Evolutionary conservation across 306 rosid genomes (phyloP).

Genomic region (Spatholobus suberectus): DNA sequence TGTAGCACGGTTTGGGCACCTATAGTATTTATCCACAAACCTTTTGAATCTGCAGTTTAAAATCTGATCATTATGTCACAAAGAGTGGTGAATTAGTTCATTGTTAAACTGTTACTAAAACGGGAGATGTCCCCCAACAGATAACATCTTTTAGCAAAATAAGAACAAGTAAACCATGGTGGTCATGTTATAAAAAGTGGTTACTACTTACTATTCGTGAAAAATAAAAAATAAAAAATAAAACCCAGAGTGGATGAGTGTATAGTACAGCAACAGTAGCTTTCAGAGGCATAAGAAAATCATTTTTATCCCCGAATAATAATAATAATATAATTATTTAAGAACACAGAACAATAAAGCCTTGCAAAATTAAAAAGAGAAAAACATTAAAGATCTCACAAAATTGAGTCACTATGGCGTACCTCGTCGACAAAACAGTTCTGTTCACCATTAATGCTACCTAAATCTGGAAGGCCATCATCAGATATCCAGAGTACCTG

Average conservation of each 20-base stretch:
- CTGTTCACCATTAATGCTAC: slow-evolving; percentile 81
- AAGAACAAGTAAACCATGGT: slow-evolving; percentile 9
- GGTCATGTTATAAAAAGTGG: not conserved
- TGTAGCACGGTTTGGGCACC: not conserved
- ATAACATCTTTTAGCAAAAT: slow-evolving; percentile 16
- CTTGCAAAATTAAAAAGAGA: not conserved
- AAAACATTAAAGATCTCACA: slow-evolving; percentile 29
- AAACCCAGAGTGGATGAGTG: not conserved
- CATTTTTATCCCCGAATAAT: slow-evolving; percentile 11
- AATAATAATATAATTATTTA: not conserved
- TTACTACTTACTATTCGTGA: not conserved
- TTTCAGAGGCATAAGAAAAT: not conserved
- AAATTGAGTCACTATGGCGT: slow-evolving; percentile 31
- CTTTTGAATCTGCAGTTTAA: slow-evolving; percentile 17
- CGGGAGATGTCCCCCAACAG: slow-evolving; percentile 14
- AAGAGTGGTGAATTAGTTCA: slow-evolving; percentile 2
- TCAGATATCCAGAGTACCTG: slow-evolving; percentile 97
- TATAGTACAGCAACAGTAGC: not conserved
- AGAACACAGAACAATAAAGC: slow-evolving; percentile 9
- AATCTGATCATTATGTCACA: slow-evolving; percentile 26
- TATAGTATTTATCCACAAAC: slow-evolving; percentile 12
- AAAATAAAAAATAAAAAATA: not conserved
- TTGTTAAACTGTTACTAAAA: not conserved
- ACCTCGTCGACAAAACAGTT: slow-evolving; percentile 90
- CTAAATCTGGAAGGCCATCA: slow-evolving; percentile 91